Evolutionary conservation across 2,329 filamentous ascomycete species (phyloP).

Genomic region (Chaetothyriales sp.): DNA sequence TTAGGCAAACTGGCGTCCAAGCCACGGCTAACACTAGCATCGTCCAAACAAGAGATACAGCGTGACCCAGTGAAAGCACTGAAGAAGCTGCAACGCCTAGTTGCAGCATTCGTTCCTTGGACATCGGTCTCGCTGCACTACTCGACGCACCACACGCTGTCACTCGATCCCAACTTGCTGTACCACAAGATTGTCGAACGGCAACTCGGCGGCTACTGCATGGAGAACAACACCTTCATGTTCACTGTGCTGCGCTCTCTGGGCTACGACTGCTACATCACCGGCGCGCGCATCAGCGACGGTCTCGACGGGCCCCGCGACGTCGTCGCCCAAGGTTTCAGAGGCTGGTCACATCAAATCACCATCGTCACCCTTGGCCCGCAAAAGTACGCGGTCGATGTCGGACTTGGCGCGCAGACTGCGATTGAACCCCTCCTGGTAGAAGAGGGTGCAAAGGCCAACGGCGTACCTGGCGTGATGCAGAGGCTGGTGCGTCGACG

Average conservation of each 20-base stretch:
- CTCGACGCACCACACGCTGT: slow-evolving; percentile 35
- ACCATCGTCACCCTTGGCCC: slow-evolving; percentile 45
- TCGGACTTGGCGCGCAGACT: slow-evolving; percentile 1
- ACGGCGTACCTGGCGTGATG: neutral
- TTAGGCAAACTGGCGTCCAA: slow-evolving; percentile 21
- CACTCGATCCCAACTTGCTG: slow-evolving; percentile 36
- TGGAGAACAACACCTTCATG: slow-evolving; percentile 46
- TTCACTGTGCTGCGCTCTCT: slow-evolving; percentile 38
- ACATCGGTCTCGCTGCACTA: slow-evolving; percentile 46
- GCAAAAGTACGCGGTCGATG: slow-evolving; percentile 28
- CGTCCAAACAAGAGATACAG: slow-evolving; percentile 20
- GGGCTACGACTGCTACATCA: slow-evolving; percentile 41
- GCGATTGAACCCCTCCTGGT: neutral
- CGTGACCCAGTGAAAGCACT: slow-evolving; percentile 23
- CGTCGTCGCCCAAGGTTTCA: slow-evolving; percentile 27
- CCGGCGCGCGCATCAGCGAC: slow-evolving; percentile 38
- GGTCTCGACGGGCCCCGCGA: slow-evolving; percentile 24
- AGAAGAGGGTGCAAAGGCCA: slow-evolving; percentile 1
- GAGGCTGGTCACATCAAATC: slow-evolving; percentile 46
- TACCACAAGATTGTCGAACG: slow-evolving; percentile 41
- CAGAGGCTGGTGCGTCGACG: neutral
- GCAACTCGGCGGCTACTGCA: slow-evolving; percentile 45
- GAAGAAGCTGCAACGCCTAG: slow-evolving; percentile 27
- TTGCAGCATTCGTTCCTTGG: slow-evolving; percentile 40
- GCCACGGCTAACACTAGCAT: slow-evolving; percentile 15